Base-by-base conservation (phyloP, 345 rosid genomes). In the Eucalyptus polybractea region DNA sequence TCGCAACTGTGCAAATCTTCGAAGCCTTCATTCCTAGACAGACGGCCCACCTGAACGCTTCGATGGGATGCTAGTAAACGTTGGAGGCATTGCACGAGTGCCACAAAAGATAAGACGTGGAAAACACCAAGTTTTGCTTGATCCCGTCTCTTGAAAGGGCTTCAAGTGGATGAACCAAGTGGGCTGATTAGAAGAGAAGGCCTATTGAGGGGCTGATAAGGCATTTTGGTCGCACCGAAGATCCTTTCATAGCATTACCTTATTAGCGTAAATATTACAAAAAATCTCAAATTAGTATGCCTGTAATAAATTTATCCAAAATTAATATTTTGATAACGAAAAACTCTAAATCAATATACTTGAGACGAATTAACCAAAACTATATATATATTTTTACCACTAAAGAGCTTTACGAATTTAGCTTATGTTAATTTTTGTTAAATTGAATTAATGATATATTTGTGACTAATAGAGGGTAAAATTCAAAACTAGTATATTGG, bases 261-360 rank as follows among this genome's bases (percentile, higher is more conserved):
- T 65, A 6, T 53, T 53, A 19, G 56, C 0, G 25, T 19, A 53
- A 53, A 2, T 19, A 53, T 53, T 1, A 53, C 5, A 21, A 53
- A 53, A 53, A 19, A 53, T 53, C 2, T 1, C 2, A 53, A 53
- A 19, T 53, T 3, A 53, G 0, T 53, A 53, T 1, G 3, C 1
- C 0, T 17, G 0, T 51, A 3, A 51, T 51, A 51, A 51, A 51
- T 51, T 51, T 51, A 51, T 0, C 56, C 0, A 0, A 7, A 51
- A 51, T 51, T 3, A 51, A 17, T 51, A 51, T 17, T 51, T 51
- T 17, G 54, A 51, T 51, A 4, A 51, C 1, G 9, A 51, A 51
- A 51, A 51, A 17, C 2, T 4, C 1, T 17, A 17, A 17, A 51
- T 51, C 9, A 1, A 51, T 51, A 17, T 51, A 51, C 8, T 51